Base-by-base conservation (phyloP, 805 yeast genomes). In the Candida oleophila region DNA sequence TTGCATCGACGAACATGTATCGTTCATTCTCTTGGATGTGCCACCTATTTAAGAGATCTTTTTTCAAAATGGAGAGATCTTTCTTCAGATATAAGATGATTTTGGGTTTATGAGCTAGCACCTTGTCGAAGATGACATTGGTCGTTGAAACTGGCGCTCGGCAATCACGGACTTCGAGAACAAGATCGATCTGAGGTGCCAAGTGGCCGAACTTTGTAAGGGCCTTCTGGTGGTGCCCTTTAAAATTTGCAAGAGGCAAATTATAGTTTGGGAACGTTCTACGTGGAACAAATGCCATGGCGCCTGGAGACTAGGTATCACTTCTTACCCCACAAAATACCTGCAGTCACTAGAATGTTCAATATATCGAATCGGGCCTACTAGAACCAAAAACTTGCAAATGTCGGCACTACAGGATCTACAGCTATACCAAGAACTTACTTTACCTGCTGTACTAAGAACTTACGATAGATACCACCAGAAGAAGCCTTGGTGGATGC, bases 221-320 rank as follows among this genome's bases (percentile, higher is more conserved):
- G 0, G 97, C 96, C 50, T 81, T 83, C 50, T 82, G 80, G 56
- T 92, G 98, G 61, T 91, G 97, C 11, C 97, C 97, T 55, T 89
- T 89, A 67, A 89, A 89, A 62, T 87, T 90, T 1, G 94, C 82
- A 18, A 85, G 65, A 1, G 82, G 73, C 12, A 90, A 78, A 43
- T 80, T 80, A 60, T 86, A 86, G 12, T 76, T 73, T 1, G 97
- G 96, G 56, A 91, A 91, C n/a, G 64, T 61, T 32, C 69, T 57
- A 43, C 97, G 66, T 1, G 97, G 96, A 12, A 76, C 60, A 59
- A 89, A 89, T 4, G 62, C 48, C 72, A 68, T 66, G 40, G 36
- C 11, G n/a, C n/a, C n/a, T n/a, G n/a, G n/a, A n/a, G n/a, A 14
- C 34, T 14, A 11, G 34, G 14, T 11, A 30, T 11, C 34, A 30